phyloP scores from a whole-genome alignment of 108 stramenopile species.

The Conticribra guillardii region DNA sequence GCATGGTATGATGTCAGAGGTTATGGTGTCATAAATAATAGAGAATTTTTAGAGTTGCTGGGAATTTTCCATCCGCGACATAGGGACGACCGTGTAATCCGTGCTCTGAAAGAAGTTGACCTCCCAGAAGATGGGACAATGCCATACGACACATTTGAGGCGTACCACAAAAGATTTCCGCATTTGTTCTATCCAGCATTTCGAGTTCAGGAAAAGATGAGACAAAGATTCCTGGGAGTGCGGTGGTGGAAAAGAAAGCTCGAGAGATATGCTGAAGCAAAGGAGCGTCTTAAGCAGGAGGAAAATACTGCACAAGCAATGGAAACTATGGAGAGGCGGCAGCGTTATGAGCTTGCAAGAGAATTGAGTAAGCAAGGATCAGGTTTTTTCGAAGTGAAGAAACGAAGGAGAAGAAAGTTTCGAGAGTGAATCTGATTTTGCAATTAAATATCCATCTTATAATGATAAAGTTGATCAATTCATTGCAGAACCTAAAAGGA shows the following conservation, averaged over 20 bases:
- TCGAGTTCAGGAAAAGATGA: constrained; percentile 47
- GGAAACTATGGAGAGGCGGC: constrained; percentile 17
- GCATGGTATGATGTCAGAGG: constrained; percentile 40
- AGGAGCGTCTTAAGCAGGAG: constrained; percentile 15
- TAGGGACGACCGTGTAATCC: constrained; percentile 13
- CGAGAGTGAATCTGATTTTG: too few species aligned
- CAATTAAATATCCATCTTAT: too few species aligned
- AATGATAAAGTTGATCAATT: too few species aligned
- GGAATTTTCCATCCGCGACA: constrained; percentile 38
- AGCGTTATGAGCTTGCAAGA: constrained; percentile 33
- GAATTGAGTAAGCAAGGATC: constrained; percentile 14
- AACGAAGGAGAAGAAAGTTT: constrained; percentile 1
- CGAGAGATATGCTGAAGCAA: constrained; percentile 20
- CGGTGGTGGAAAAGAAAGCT: constrained; percentile 46
- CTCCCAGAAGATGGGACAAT: constrained; percentile 32
- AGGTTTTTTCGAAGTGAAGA: constrained; percentile 7
- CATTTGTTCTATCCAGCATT: constrained; percentile 46
- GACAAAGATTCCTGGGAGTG: constrained; percentile 33
- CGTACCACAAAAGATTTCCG: constrained; percentile 15
- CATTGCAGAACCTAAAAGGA: too few species aligned
- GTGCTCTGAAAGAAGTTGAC: constrained; percentile 32
- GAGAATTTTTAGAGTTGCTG: constrained; percentile 30
- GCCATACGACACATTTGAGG: constrained; percentile 22
- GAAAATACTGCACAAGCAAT: constrained; percentile 10
- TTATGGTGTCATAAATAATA: constrained; percentile 32